Evolutionary conservation across 2,329 filamentous ascomycete genomes (phyloP).

Genomic region (Neoascochyta sp.): DNA sequence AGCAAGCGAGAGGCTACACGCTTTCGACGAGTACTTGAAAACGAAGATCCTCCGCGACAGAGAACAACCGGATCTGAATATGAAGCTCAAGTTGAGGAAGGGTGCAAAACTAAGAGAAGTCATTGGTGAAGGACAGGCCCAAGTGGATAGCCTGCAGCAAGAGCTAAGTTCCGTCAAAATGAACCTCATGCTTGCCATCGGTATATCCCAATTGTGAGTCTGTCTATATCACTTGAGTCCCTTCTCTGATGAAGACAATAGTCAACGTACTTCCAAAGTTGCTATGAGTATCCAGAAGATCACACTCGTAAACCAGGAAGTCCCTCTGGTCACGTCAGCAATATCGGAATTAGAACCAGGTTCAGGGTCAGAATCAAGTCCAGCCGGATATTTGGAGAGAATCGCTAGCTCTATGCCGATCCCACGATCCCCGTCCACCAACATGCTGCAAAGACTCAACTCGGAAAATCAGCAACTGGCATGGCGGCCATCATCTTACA

Average conservation of each 20-base stretch:
- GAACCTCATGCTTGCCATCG: not conserved
- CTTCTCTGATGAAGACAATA: not conserved
- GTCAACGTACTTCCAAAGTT: not conserved
- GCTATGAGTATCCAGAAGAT: not conserved
- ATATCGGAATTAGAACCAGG: no score
- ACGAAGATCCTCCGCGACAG: not conserved
- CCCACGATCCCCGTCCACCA: no score
- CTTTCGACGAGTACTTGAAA: not conserved
- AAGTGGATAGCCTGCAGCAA: slow-evolving; percentile 1
- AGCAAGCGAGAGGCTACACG: not conserved
- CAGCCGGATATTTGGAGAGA: no score
- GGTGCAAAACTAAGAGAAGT: slow-evolving; percentile 1
- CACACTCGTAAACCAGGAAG: no score
- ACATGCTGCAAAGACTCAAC: no score
- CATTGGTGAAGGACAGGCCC: slow-evolving; percentile 1
- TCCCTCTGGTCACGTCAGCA: no score
- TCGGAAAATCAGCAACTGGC: no score
- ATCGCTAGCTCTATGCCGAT: no score
- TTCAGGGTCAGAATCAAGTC: no score
- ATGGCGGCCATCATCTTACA: not conserved
- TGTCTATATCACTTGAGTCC: not conserved
- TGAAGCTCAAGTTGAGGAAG: not conserved
- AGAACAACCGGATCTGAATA: not conserved
- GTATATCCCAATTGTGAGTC: not conserved
- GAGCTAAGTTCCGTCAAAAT: slow-evolving; percentile 1